phyloP scores from a whole-genome alignment of 768 basidiomycete species.

The Clitopilus hobsonii region DNA sequence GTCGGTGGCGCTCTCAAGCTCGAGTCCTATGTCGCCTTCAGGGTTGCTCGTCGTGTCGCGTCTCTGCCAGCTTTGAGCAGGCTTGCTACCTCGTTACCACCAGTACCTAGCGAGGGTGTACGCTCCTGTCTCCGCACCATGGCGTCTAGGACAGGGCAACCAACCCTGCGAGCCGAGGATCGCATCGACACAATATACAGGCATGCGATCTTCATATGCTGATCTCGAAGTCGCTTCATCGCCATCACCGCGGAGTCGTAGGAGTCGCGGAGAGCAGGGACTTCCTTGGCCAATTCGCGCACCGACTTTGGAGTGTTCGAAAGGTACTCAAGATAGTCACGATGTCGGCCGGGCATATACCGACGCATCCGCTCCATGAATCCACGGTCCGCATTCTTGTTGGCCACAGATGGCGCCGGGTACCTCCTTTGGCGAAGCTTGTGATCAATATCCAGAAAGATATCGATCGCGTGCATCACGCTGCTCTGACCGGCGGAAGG shows the following conservation, averaged over 20 bases:
- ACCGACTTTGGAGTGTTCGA: constrained; percentile 53
- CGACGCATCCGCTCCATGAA: constrained; percentile 93
- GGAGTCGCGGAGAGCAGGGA: constrained; percentile 57
- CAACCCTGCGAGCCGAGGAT: constrained; percentile 44
- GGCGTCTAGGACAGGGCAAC: constrained; percentile 46
- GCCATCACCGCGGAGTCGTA: constrained; percentile 80
- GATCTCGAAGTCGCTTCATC: constrained; percentile 79
- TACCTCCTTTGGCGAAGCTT: constrained; percentile 67
- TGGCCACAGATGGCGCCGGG: constrained; percentile 60
- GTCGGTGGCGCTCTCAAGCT: background rate
- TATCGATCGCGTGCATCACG: constrained; percentile 80
- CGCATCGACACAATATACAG: constrained; percentile 88
- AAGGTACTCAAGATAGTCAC: constrained; percentile 75
- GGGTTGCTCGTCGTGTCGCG: constrained; percentile 65
- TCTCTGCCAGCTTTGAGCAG: constrained; percentile 90
- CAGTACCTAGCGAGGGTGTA: constrained; percentile 69
- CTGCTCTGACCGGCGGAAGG: constrained; percentile 95
- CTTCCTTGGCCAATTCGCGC: constrained; percentile 54
- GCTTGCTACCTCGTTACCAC: constrained; percentile 78
- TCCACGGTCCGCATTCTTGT: constrained; percentile 62
- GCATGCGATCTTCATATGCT: constrained; percentile 86
- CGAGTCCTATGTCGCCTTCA: constrained; percentile 25
- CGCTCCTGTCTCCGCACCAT: constrained; percentile 48
- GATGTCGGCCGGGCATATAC: constrained; percentile 94
- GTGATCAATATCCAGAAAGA: constrained; percentile 89